Evolutionary conservation across 2,329 filamentous ascomycete species (phyloP), one percentile per base, ranked within the genome.

Genomic region (Botrytis medusae): DNA sequence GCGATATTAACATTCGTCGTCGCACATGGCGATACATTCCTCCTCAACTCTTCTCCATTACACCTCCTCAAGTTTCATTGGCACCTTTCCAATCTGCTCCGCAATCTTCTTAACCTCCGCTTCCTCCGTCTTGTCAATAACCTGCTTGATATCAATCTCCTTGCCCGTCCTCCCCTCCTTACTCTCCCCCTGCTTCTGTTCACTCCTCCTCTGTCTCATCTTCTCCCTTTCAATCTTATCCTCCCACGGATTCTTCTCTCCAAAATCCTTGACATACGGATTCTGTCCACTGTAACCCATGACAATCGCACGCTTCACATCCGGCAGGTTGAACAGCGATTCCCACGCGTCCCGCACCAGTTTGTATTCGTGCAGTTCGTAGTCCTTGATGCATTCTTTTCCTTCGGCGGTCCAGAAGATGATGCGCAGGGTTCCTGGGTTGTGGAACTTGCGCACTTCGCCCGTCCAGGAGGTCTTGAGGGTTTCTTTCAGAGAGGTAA

Each of bases 211-310:
- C 51, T 72, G 32, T 40, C 65, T 69, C n/a, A 65, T 67, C 54
- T 64, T 75, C 72, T 77, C 73, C 37, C 74, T 73, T 61, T 74
- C 59, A 37, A 77, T 75, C 42, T 73, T 69, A 48, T 77, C 76
- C 46, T 73, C 74, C 76, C 75, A 77, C 6, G 74, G 73, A 71
- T 76, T 76, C 65, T 57, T 74, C 42, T 74, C 75, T 22, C 69
- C 71, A 51, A 63, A 74, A 29, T 65, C 71, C 54, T 76, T 44
- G 16, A 77, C 69, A 65, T 77, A 79, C 14, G 78, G 78, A 71
- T 79, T 79, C 51, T 79, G 78, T 1, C 76, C 75, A 6, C 76
- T 75, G 59, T 76, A 79, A 1, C 78, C 78, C 72, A 76, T 78
- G 12, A 79, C 71, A 9, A 78, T 71, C 18, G 76, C 77, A 3